These are phyloP conservation scores for Kalmanozyma brasiliensis DNA, from an alignment of 1,284 basidiomycete genomes.

Conservation along the genomic window DNA sequence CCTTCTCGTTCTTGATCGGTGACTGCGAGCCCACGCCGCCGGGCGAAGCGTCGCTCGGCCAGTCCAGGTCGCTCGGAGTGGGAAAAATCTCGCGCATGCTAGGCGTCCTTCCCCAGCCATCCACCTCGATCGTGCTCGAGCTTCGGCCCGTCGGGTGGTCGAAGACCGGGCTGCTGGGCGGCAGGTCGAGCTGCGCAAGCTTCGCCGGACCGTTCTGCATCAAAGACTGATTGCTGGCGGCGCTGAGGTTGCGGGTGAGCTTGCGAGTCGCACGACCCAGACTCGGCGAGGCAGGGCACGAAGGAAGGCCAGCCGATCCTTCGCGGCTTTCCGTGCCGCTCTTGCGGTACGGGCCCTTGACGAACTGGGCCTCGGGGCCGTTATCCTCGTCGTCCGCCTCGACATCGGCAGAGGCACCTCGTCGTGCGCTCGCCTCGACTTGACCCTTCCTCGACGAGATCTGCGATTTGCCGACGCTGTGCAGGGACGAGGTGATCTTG, in stretches of 20 bases:
- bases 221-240: constrained; percentile 10
- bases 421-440: constrained; percentile 12
- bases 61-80: constrained; percentile 48
- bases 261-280: constrained; percentile 29
- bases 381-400: constrained; percentile 30
- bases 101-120: constrained; percentile 48
- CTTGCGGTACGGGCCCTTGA: constrained; percentile 38
- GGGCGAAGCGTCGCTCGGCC: constrained; percentile 30
- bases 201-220: constrained; percentile 20
- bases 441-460: constrained; percentile 15
- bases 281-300: constrained; percentile 37
- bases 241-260: constrained; percentile 31
- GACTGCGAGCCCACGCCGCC: constrained; percentile 8
- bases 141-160: constrained; percentile 39
- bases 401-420: constrained; percentile 3
- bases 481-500: constrained; percentile 19
- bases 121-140: constrained; percentile 28
- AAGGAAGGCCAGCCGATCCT: constrained; percentile 29
- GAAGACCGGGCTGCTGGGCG: constrained; percentile 38
- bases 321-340: constrained; percentile 19
- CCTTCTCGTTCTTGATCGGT: constrained; percentile 5
- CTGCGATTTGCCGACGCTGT: constrained; percentile 16
- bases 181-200: constrained; percentile 39
- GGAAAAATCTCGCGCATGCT: constrained; percentile 56
- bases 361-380: constrained; percentile 21